Evolutionary conservation across 306 rosid species (phyloP).

Genomic region (Acacia confusa): DNA sequence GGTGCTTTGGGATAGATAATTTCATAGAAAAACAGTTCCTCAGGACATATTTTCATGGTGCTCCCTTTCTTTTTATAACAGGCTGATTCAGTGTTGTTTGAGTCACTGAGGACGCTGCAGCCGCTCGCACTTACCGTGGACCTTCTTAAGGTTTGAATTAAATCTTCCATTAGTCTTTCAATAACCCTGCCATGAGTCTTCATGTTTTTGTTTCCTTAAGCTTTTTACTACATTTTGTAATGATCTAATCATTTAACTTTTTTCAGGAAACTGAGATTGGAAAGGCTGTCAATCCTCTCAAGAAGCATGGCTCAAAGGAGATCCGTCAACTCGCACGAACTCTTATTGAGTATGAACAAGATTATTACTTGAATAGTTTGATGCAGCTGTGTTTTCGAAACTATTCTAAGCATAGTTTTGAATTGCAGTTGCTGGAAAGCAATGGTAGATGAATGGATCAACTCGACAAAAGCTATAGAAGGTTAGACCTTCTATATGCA

Average conservation of each 20-base stretch:
- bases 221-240: not conserved
- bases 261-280: too few species aligned
- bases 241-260: not conserved
- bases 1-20: not conserved
- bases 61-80: conserved; percentile 24
- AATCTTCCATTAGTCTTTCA: conserved; percentile 21
- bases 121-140: conserved; percentile 26
- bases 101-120: conserved; percentile 83
- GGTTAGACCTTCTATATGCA: conserved; percentile 33
- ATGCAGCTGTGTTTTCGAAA: not conserved
- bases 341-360: conserved; percentile 61
- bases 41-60: conserved; percentile 22
- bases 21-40: not conserved
- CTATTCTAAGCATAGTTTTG: too few species aligned
- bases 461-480: conserved; percentile 45
- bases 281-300: conserved; percentile 23
- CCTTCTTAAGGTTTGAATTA: conserved; percentile 72
- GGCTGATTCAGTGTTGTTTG: conserved; percentile 74
- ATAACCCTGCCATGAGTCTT: not conserved
- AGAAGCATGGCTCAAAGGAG: conserved; percentile 64
- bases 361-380: not conserved
- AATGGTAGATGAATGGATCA: conserved; percentile 78
- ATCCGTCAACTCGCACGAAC: conserved; percentile 59
- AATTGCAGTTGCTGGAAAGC: conserved; percentile 44
- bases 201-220: too few species aligned